Percentiles rank a stretch among this genome's conserved stretches.
These are phyloP conservation scores for Vachellia pachyceras DNA, from an alignment of 306 rosid species.

Conservation along the genomic window DNA sequence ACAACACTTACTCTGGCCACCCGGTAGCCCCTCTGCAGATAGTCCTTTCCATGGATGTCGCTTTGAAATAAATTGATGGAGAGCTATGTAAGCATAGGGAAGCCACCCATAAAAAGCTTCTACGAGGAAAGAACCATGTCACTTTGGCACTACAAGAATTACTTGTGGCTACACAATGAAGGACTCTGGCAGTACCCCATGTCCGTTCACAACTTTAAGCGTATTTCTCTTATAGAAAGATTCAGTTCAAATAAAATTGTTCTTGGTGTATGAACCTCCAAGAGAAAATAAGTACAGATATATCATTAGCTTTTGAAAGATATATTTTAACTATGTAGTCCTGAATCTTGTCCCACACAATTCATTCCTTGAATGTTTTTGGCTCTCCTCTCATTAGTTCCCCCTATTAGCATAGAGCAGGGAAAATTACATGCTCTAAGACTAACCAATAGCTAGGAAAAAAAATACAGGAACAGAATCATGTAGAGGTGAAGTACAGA, in stretches of 20 bases:
- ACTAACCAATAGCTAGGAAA: neutral
- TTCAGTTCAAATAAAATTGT: neutral
- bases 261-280: neutral
- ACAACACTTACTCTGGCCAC: too few species aligned
- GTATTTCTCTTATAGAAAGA: neutral
- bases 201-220: neutral
- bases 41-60: too few species aligned
- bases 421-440: neutral
- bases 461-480: neutral
- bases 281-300: neutral
- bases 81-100: neutral
- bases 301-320: neutral
- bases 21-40: too few species aligned
- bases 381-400: neutral
- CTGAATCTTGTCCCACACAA: neutral
- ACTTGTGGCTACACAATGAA: neutral
- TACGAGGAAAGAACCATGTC: neutral
- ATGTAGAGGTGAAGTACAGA: neutral
- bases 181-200: neutral
- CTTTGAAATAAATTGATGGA: neutral
- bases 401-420: neutral
- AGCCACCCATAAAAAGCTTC: neutral
- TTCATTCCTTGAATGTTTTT: neutral
- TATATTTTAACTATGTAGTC: neutral
- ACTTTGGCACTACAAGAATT: neutral